These are phyloP conservation scores for Leccinum fibrillosum DNA, from an alignment of 768 basidiomycete genomes.

Conservation along the genomic window DNA sequence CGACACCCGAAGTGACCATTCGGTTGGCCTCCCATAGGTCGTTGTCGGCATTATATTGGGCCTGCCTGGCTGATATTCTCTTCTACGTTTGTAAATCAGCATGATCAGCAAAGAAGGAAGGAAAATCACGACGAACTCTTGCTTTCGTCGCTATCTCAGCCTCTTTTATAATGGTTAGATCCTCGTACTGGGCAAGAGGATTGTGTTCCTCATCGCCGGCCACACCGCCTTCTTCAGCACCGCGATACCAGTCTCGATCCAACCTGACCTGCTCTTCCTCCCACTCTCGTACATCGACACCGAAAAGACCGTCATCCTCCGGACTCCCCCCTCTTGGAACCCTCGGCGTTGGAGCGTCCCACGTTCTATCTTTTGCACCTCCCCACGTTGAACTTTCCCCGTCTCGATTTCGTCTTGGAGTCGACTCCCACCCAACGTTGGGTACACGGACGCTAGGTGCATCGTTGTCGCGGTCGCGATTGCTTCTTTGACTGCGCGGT, in stretches of 20 bases:
- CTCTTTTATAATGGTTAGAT: slow-evolving; percentile 64
- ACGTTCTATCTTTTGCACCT: slow-evolving; percentile 47
- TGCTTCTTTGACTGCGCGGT: slow-evolving; percentile 54
- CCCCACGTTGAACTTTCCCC: slow-evolving; percentile 69
- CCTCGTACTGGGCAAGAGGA: slow-evolving; percentile 91
- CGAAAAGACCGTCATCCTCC: slow-evolving; percentile 61
- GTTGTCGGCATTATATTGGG: slow-evolving; percentile 98
- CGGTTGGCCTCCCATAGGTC: slow-evolving; percentile 99
- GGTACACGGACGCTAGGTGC: slow-evolving; percentile 87
- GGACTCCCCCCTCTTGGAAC: slow-evolving; percentile 63
- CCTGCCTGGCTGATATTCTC: slow-evolving; percentile 90
- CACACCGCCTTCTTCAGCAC: slow-evolving; percentile 82
- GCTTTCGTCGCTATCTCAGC: slow-evolving; percentile 76
- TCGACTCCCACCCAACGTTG: slow-evolving; percentile 93
- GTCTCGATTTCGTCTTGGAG: slow-evolving; percentile 58
- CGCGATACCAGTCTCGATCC: slow-evolving; percentile 96
- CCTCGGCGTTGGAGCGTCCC: slow-evolving; percentile 87
- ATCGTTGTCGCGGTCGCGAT: slow-evolving; percentile 43
- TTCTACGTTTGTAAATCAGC: slow-evolving; percentile 45
- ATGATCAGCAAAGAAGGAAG: neutral
- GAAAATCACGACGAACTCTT: slow-evolving; percentile 45
- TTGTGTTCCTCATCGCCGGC: slow-evolving; percentile 92
- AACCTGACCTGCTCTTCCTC: slow-evolving; percentile 92
- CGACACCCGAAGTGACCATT: slow-evolving; percentile 94
- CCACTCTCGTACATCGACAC: slow-evolving; percentile 85